Evolutionary conservation across 2,329 filamentous ascomycete genomes (phyloP).

Genomic region (Pyricularia pennisetigena): DNA sequence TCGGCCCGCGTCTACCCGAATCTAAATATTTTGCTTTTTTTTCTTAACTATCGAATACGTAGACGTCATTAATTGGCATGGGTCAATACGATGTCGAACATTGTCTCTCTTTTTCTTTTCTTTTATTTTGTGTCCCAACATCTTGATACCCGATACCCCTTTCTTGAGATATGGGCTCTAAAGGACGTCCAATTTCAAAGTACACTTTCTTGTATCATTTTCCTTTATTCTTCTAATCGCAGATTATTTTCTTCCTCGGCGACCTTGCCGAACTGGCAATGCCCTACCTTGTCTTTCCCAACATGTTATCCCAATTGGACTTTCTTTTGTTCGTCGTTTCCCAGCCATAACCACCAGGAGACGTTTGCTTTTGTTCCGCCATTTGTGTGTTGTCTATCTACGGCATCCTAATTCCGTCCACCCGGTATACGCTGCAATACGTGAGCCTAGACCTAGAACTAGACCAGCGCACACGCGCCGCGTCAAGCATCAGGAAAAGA

Average conservation of each 20-base stretch:
- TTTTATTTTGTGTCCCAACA: not conserved
- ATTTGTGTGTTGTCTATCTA: not conserved
- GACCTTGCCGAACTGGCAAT: not conserved
- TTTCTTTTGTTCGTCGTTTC: not conserved
- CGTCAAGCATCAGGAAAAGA: not conserved
- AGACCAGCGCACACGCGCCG: not conserved
- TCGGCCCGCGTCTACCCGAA: not conserved
- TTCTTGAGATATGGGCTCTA: not conserved
- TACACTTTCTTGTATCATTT: not conserved
- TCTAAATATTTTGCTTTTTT: not conserved
- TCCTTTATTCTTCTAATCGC: not conserved
- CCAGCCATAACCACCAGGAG: not conserved
- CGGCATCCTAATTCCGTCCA: not conserved
- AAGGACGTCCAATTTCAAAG: not conserved
- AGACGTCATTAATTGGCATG: not conserved
- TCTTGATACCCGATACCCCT: not conserved
- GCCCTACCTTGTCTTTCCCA: not conserved
- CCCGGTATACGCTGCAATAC: not conserved
- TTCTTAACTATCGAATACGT: not conserved
- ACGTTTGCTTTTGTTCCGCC: not conserved
- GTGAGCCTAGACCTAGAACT: not conserved
- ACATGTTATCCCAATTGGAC: not conserved
- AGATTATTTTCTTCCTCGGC: too few relatives aligned
- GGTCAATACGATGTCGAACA: not conserved
- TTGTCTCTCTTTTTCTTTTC: not conserved